Base-by-base conservation (phyloP, 177 flowering plant genomes). In the Vitis hybrid region DNA sequence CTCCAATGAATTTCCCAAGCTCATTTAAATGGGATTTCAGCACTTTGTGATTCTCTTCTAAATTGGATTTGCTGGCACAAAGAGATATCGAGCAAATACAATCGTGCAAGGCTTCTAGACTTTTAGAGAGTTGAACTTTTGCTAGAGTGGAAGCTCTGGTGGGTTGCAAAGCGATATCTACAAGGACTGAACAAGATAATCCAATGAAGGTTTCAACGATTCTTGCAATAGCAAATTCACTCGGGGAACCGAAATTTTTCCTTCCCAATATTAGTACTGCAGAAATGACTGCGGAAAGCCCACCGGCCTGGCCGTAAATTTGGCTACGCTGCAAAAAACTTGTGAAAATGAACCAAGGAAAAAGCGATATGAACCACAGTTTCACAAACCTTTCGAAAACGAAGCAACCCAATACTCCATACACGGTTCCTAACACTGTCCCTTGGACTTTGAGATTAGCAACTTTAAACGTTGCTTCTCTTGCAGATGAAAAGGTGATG, bases 271-370 rank as follows among this genome's bases (percentile, higher is more conserved):
- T 83, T 27, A 91, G 49, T 8, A 93, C 72, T 2, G 99, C 98
- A 1, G 91, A 98, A 2, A 95, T 87, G 4, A 82, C 82, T 0
- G 98, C 94, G 0, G 98, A 88, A 14, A 85, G 63, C 0, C 87
- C 94, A 3, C 99, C 99, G 0, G 92, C 96, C 32, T 80, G 91
- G 7, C 94, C 97, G 67, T 88, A 93, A 92, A 90, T 90, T 27
- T 63, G 66, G 85, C 99, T 91, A 0, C 75, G 78, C 21, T 80
- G 67, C 3, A 95, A 67, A 65, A 95, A 92, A 57, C 84, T 84
- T 12, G 88, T 75, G 85, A 93, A 83, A 48, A 93, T 67, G 75
- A 95, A 81, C 97, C 97, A 95, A 12, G 99, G 99, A 46, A 95
- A 77, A 21, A 95, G 85, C 6, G 89, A 70, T 0, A 91, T 3